Percentiles rank a stretch among this genome's conserved stretches.
Evolutionary conservation across 2,329 filamentous ascomycete genomes (phyloP).

Genomic region (Dryadomyces quercivorus): DNA sequence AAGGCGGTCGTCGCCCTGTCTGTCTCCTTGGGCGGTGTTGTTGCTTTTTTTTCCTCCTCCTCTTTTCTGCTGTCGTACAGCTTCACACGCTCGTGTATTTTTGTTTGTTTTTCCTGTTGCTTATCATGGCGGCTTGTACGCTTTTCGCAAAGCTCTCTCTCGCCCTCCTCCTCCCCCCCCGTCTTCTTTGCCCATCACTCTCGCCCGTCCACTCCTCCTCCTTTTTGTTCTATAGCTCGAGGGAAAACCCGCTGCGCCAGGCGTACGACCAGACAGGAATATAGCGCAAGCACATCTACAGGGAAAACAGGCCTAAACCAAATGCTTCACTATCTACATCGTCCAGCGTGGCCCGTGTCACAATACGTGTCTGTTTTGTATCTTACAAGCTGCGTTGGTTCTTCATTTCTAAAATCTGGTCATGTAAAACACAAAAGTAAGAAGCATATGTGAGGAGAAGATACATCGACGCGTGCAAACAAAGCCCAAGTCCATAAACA

Average conservation of each 20-base stretch:
- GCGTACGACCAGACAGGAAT: neutral
- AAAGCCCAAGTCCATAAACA: neutral
- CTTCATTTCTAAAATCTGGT: neutral
- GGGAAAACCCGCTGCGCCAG: neutral
- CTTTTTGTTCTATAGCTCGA: neutral
- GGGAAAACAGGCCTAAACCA: neutral
- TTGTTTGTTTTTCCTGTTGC: neutral
- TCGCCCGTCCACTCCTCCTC: neutral
- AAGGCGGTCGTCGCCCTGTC: constrained; percentile 1
- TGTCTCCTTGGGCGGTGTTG: neutral
- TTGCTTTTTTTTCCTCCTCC: neutral
- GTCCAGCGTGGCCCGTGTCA: neutral
- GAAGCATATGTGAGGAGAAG: neutral
- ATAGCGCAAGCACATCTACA: neutral
- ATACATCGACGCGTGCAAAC: neutral
- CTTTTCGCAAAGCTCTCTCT: no score
- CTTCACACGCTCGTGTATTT: neutral
- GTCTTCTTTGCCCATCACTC: neutral
- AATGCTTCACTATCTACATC: no score
- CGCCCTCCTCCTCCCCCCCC: neutral
- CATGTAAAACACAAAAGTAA: neutral
- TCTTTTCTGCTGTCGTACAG: neutral
- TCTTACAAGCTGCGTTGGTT: neutral
- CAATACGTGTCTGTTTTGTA: neutral
- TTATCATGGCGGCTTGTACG: neutral